Evolutionary conservation across 2,329 filamentous ascomycete species (phyloP), one percentile per base, ranked within the genome.

Genomic region (Pseudopyricularia javanii): DNA sequence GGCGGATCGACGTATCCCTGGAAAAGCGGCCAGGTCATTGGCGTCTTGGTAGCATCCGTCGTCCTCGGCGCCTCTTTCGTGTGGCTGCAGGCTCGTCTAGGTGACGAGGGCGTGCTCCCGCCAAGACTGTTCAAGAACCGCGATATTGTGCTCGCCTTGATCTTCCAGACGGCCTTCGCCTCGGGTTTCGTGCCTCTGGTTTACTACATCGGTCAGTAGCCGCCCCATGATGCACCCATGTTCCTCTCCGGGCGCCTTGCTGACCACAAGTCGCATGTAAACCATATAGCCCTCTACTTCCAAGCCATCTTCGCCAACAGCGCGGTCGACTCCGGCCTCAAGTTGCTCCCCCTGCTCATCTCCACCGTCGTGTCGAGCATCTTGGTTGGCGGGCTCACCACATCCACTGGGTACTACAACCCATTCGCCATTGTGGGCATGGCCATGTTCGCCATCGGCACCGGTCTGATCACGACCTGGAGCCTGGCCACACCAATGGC

Each of bases 401-500:
- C 63, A 3, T 59, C 63, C 4, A 56, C 69, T 8, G 52, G 54
- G 20, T 45, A 45, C 40, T 50, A 49, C 32, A 55, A 55, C 35
- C 51, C 51, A 37, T 48, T 54, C 47, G 35, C 37, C 12, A n/a
- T 54, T 17, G 24, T 28, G 3, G 71, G 66, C 49, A 66, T 71
- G 54, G 56, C 71, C 52, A 62, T 70, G 49, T 68, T 60, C 57
- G 60, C 72, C 47, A 61, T 78, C 53, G 75, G 75, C 28, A 62
- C 67, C 14, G 78, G 78, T n/a, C 69, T 82, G 51, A 67, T 82
- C 55, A 74, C 74, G 3, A 80, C 75, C 0, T 69, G 79, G 12
- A 63, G 65, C 45, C 65, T 74, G 3, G 58, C 69, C 58, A 76
- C 74, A 1, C 65, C 69, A 2, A 61, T 72, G 7, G 58, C 62